Evolutionary conservation across 2,329 filamentous ascomycete species (phyloP).

Genomic region (Leptographium wingfieldii): DNA sequence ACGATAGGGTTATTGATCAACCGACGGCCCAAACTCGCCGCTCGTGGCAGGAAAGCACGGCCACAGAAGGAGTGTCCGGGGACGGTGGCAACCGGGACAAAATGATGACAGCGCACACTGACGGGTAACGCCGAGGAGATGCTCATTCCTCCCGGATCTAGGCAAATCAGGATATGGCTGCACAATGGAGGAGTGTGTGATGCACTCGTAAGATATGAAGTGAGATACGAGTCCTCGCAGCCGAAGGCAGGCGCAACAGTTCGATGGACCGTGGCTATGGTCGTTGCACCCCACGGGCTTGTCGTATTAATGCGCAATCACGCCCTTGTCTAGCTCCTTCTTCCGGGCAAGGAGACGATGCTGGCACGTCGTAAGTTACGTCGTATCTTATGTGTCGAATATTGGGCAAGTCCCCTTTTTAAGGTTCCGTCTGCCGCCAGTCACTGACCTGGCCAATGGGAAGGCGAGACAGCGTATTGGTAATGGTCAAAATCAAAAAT

Average conservation of each 20-base stretch:
- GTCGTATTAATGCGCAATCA: too few relatives aligned
- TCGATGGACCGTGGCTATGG: too few relatives aligned
- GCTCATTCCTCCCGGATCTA: background rate
- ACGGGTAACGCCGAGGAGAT: background rate
- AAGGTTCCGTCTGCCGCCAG: too few relatives aligned
- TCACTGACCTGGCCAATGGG: slow-evolving; percentile 4
- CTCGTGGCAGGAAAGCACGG: too few relatives aligned
- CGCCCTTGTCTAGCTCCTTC: background rate
- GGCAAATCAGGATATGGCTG: background rate
- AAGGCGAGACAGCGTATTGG: slow-evolving; percentile 3
- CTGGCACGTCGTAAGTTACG: too few relatives aligned
- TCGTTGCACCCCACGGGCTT: too few relatives aligned
- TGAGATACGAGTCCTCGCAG: too few relatives aligned
- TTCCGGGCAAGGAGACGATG: too few relatives aligned
- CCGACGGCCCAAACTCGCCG: too few relatives aligned
- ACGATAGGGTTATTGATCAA: too few relatives aligned
- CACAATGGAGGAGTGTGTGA: background rate
- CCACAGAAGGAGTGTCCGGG: background rate
- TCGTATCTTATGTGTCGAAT: too few relatives aligned
- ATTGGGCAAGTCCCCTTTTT: background rate
- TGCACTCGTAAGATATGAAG: background rate
- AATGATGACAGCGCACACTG: background rate
- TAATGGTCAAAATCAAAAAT: slow-evolving; percentile 11
- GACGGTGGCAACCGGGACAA: background rate
- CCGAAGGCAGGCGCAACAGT: too few relatives aligned